These are phyloP conservation scores for Parathielavia hyrcaniae DNA, from an alignment of 495 filamentous ascomycete species.

Conservation along the genomic window DNA sequence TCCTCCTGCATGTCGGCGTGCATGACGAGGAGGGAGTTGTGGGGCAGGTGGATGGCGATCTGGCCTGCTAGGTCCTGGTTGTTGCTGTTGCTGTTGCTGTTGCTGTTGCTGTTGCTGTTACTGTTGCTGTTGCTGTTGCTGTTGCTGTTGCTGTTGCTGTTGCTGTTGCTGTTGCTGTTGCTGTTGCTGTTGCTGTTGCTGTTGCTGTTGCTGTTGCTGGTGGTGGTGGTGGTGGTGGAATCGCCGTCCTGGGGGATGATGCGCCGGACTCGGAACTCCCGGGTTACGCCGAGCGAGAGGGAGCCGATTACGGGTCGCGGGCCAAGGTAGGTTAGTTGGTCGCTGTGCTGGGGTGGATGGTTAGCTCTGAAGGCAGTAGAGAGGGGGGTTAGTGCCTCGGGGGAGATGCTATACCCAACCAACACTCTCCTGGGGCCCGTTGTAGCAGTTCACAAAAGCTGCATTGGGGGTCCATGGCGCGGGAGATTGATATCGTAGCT, in stretches of 20 bases:
- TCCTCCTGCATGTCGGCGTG: slow-evolving; percentile 84
- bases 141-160: no score
- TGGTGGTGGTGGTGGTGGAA: slow-evolving; percentile 6
- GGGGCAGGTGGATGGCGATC: slow-evolving; percentile 84
- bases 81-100: slow-evolving; percentile 19
- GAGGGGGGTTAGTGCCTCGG: not conserved
- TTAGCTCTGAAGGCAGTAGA: not conserved
- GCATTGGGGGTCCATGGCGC: slow-evolving; percentile 76
- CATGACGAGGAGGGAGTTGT: slow-evolving; percentile 92
- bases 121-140: no score
- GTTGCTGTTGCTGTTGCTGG: no score
- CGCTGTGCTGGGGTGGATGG: slow-evolving; percentile 51
- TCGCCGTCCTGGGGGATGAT: slow-evolving; percentile 55
- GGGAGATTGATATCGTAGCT: slow-evolving; percentile 70
- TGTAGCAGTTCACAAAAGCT: slow-evolving; percentile 89
- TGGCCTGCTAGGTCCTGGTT: slow-evolving; percentile 60
- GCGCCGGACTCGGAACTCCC: slow-evolving; percentile 82
- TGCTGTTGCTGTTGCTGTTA: not conserved
- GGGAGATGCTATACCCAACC: slow-evolving; percentile 51
- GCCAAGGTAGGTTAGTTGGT: slow-evolving; percentile 89
- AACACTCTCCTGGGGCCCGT: slow-evolving; percentile 69
- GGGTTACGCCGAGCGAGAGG: slow-evolving; percentile 76
- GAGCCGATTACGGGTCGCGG: slow-evolving; percentile 84
- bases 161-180: no score
- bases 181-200: no score